Percentiles rank a stretch among this genome's conserved stretches.
phyloP scores from a whole-genome alignment of 345 rosid genomes.

The Acer yangbiense region DNA sequence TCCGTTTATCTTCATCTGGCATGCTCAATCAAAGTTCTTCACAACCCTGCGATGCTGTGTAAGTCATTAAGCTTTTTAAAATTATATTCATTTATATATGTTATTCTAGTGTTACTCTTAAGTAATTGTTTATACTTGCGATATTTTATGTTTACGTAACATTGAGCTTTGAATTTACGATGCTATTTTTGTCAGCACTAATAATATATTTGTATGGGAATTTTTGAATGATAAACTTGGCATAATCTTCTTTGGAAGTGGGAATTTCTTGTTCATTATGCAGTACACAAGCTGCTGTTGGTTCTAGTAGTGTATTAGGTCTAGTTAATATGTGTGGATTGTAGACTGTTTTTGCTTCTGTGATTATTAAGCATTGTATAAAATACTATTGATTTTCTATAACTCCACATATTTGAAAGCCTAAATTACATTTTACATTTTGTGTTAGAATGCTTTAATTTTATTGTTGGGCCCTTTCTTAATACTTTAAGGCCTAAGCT shows the following conservation, averaged over 20 bases:
- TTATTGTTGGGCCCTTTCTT: neutral
- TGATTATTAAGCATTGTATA: neutral
- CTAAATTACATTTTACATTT: neutral
- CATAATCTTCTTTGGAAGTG: neutral
- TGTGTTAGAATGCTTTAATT: neutral
- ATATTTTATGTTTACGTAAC: neutral
- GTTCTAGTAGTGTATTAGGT: neutral
- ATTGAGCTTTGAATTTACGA: neutral
- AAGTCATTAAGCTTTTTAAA: conserved; percentile 31
- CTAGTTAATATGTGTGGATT: neutral
- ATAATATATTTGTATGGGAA: neutral
- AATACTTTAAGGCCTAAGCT: neutral
- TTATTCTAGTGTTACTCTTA: neutral
- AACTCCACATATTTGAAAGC: neutral
- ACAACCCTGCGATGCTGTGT: conserved; percentile 46
- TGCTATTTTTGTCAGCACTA: neutral
- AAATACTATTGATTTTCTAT: neutral
- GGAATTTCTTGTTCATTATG: neutral
- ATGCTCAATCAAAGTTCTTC: conserved; percentile 39
- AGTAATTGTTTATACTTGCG: neutral
- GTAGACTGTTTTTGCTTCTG: conserved; percentile 3
- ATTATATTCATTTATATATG: neutral
- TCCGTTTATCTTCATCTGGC: conserved; percentile 66
- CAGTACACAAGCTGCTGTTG: neutral
- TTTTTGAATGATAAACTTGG: neutral